phyloP scores from a whole-genome alignment of 2,329 filamentous ascomycete species.

The Tolypocladium album region DNA sequence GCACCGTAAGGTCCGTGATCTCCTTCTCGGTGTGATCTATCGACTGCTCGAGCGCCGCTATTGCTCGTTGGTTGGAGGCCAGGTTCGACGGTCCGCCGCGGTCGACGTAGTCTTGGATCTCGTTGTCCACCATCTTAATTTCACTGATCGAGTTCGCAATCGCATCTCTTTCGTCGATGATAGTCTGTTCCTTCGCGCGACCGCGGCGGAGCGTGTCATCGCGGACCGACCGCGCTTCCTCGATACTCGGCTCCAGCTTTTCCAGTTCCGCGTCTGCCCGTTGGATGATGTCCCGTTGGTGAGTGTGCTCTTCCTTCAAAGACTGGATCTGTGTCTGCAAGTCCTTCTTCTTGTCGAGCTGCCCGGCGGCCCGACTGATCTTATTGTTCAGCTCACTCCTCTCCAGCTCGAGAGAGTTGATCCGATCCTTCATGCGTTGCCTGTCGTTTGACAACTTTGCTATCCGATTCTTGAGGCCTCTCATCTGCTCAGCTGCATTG shows the following conservation, averaged over 20 bases:
- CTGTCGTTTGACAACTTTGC: slow-evolving; percentile 57
- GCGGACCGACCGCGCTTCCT: slow-evolving; percentile 62
- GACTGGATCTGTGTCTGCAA: slow-evolving; percentile 63
- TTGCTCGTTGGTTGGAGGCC: slow-evolving; percentile 55
- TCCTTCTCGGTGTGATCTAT: slow-evolving; percentile 58
- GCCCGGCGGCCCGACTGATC: slow-evolving; percentile 57
- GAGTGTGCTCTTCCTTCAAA: slow-evolving; percentile 54
- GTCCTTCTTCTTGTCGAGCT: slow-evolving; percentile 71
- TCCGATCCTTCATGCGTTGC: slow-evolving; percentile 57
- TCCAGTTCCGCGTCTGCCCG: slow-evolving; percentile 64
- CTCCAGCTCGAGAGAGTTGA: slow-evolving; percentile 66
- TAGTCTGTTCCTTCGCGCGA: slow-evolving; percentile 58
- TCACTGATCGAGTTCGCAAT: slow-evolving; percentile 68
- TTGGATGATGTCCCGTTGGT: slow-evolving; percentile 61
- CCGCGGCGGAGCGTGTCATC: slow-evolving; percentile 68
- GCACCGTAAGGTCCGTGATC: slow-evolving; percentile 52
- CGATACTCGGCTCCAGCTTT: slow-evolving; percentile 62
- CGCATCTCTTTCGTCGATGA: slow-evolving; percentile 59
- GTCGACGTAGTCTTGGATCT: slow-evolving; percentile 72
- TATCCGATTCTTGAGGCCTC: slow-evolving; percentile 51
- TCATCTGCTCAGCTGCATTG: slow-evolving; percentile 54
- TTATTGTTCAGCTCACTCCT: slow-evolving; percentile 64
- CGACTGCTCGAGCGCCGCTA: slow-evolving; percentile 55
- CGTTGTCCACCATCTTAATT: slow-evolving; percentile 61
- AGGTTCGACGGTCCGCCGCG: slow-evolving; percentile 65